Percentiles rank a stretch among this genome's conserved stretches.
phyloP scores from a whole-genome alignment of 129 eudicot species.

The Pseudognaphalium luteoalbum region DNA sequence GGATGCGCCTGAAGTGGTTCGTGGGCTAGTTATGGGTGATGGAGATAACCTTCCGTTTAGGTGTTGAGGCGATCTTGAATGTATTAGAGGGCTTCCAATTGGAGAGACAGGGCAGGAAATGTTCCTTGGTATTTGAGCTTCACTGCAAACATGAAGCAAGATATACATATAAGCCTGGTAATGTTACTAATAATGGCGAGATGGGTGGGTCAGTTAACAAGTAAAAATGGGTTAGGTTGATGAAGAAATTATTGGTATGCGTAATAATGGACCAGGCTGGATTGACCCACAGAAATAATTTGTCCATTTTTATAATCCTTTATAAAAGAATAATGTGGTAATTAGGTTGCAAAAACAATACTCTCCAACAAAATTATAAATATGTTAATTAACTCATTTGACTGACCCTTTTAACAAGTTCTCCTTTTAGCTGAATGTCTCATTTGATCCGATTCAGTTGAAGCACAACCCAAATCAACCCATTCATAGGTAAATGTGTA shows the following conservation, averaged over 20 bases:
- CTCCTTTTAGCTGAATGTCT: not conserved
- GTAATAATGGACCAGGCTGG: not conserved
- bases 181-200: not conserved
- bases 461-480: not conserved
- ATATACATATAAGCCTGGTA: not conserved
- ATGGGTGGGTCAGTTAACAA: not conserved
- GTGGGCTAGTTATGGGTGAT: slow-evolving; percentile 91
- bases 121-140: slow-evolving; percentile 68
- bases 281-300: not conserved
- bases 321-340: not conserved
- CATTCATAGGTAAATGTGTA: not conserved
- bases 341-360: not conserved
- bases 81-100: slow-evolving; percentile 87
- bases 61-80: slow-evolving; percentile 84
- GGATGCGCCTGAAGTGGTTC: slow-evolving; percentile 78
- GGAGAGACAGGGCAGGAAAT: slow-evolving; percentile 97
- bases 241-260: not conserved
- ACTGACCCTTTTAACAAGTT: not conserved
- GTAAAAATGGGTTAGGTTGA: not conserved
- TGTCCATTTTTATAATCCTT: not conserved
- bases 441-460: not conserved
- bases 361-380: not conserved
- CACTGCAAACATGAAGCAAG: slow-evolving; percentile 53
- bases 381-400: not conserved
- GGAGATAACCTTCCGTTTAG: slow-evolving; percentile 79